Percentiles rank a stretch among this genome's conserved stretches.
Evolutionary conservation across 352 stramenopile genomes (phyloP).

Genomic region (Blastocystis sp.): DNA sequence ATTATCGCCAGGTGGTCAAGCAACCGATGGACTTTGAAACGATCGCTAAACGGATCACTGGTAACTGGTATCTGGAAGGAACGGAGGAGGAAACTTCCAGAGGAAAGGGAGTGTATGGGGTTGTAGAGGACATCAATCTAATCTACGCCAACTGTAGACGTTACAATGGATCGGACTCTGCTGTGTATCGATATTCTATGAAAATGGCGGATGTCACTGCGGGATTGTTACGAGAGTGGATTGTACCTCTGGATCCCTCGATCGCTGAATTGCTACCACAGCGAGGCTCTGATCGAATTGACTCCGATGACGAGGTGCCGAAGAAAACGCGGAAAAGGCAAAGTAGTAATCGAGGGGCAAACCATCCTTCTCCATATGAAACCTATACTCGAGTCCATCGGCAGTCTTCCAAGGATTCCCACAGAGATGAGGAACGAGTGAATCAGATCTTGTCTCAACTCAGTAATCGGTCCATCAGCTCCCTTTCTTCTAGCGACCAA

Average conservation of each 20-base stretch:
- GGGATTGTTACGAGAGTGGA: not conserved
- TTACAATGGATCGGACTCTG: constrained; percentile 74
- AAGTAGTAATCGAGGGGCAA: not conserved
- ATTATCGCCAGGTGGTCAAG: constrained; percentile 76
- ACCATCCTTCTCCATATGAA: too few species aligned
- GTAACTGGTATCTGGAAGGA: constrained; percentile 72
- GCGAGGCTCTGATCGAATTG: not conserved
- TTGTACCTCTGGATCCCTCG: not conserved
- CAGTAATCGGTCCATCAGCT: not conserved
- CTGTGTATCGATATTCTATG: constrained; percentile 66
- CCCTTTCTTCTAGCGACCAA: constrained; percentile 69
- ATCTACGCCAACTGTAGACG: constrained; percentile 77
- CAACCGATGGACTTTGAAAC: constrained; percentile 79
- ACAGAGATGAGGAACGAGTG: not conserved
- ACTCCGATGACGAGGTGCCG: not conserved
- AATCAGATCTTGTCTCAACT: not conserved
- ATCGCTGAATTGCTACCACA: not conserved
- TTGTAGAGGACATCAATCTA: constrained; percentile 74
- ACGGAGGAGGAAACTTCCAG: not conserved
- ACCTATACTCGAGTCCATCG: too few species aligned
- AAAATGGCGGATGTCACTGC: constrained; percentile 39
- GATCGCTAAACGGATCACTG: constrained; percentile 70
- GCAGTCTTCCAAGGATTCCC: not conserved
- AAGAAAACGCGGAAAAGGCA: not conserved
- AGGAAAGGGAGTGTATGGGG: constrained; percentile 72